Evolutionary conservation across 257 asterid species (phyloP).

Genomic region (Capsicum chinense): DNA sequence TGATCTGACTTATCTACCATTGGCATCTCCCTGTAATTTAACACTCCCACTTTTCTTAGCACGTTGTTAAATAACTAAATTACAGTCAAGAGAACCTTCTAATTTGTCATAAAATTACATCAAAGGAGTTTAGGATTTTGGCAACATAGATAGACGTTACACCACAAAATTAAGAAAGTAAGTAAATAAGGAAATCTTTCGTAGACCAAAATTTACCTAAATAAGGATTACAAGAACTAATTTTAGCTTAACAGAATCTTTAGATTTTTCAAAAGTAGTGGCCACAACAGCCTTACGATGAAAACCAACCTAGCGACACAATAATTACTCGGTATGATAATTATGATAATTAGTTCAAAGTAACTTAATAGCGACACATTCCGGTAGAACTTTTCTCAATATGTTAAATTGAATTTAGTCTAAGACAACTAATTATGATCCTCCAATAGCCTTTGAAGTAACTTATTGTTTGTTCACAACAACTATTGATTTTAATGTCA

Average conservation of each 20-base stretch:
- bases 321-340: too few species aligned
- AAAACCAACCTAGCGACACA: too few species aligned
- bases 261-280: too few species aligned
- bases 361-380: too few species aligned
- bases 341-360: too few species aligned
- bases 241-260: neutral
- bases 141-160: neutral
- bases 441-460: too few species aligned
- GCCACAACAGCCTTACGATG: too few species aligned
- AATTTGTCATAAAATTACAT: neutral
- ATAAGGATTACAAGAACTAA: conserved; percentile 9
- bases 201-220: neutral
- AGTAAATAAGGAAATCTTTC: neutral
- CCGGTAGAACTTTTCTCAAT: too few species aligned
- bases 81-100: conserved; percentile 11
- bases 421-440: too few species aligned
- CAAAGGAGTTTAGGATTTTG: neutral
- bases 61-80: neutral
- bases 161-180: neutral
- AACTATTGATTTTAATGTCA: too few species aligned
- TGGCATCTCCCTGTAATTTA: neutral
- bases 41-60: neutral
- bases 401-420: too few species aligned
- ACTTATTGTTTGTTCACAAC: too few species aligned
- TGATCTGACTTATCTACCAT: neutral